These are phyloP conservation scores for Rhizopus sp. DNA, from an alignment of 371 early-diverging fungal species.

Conservation along the genomic window DNA sequence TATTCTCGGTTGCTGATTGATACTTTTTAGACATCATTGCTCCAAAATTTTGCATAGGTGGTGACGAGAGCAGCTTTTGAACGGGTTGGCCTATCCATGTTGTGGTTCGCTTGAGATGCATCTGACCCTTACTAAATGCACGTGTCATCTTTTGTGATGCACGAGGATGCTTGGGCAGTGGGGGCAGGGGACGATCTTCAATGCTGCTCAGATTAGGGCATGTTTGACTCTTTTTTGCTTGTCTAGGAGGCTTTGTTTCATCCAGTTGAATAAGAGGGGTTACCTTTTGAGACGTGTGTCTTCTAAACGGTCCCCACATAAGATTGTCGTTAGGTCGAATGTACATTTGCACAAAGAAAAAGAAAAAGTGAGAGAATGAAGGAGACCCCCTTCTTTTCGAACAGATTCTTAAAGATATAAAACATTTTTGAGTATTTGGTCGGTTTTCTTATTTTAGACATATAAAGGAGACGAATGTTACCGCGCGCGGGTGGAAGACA, in stretches of 20 bases:
- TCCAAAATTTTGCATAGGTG: constrained; percentile 16
- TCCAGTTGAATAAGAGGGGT: not conserved
- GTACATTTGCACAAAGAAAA: not conserved
- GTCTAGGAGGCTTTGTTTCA: not conserved
- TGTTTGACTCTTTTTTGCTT: constrained; percentile 9
- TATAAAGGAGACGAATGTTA: not conserved
- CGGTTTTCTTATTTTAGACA: not conserved
- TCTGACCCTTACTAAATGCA: constrained; percentile 20
- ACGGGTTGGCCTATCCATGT: constrained; percentile 21
- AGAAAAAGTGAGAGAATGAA: not conserved
- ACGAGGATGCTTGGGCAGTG: constrained; percentile 9
- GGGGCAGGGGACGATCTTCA: constrained; percentile 13
- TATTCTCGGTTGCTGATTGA: constrained; percentile 2
- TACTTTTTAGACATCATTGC: constrained; percentile 9
- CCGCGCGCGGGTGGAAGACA: not conserved
- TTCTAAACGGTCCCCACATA: not conserved
- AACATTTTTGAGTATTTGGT: not conserved
- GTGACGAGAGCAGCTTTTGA: constrained; percentile 17
- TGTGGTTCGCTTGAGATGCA: constrained; percentile 24
- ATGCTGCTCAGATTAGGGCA: constrained; percentile 11
- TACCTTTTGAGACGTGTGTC: constrained; percentile 4
- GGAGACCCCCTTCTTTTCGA: not conserved
- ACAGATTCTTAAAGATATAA: not conserved
- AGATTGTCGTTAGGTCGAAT: too few species aligned
- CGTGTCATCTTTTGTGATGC: constrained; percentile 8